These are phyloP conservation scores for Botryosphaeria dothidea DNA, from an alignment of 2,329 filamentous ascomycete genomes.

Conservation along the genomic window DNA sequence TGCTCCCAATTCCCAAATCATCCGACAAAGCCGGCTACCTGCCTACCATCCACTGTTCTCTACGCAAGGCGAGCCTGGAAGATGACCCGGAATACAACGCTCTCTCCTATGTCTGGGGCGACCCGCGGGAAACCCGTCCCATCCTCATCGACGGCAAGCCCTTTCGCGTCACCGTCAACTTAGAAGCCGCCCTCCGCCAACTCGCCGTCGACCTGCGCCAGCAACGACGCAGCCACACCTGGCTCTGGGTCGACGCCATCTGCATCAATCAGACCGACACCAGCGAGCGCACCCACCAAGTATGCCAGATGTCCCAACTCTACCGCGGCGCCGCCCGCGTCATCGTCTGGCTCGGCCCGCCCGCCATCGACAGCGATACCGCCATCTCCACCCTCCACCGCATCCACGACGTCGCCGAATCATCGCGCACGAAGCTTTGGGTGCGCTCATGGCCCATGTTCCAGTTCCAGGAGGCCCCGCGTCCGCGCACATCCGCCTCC, in stretches of 20 bases:
- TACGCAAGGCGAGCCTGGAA: slow-evolving; percentile 17
- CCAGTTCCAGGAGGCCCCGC: neutral
- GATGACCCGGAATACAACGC: slow-evolving; percentile 18
- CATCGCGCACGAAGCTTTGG: neutral
- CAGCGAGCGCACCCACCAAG: slow-evolving; percentile 20
- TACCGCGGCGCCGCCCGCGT: slow-evolving; percentile 17
- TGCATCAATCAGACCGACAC: slow-evolving; percentile 22
- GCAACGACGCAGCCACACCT: neutral
- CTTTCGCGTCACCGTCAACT: slow-evolving; percentile 20
- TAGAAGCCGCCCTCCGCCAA: slow-evolving; percentile 18
- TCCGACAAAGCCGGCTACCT: slow-evolving; percentile 12
- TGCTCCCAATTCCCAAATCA: slow-evolving; percentile 8
- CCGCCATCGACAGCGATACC: slow-evolving; percentile 20
- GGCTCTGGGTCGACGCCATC: slow-evolving; percentile 23
- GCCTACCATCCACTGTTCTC: slow-evolving; percentile 17
- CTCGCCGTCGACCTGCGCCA: slow-evolving; percentile 15
- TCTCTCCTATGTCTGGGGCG: slow-evolving; percentile 24
- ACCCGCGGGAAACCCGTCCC: slow-evolving; percentile 10
- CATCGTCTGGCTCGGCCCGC: slow-evolving; percentile 23
- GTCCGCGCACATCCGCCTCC: neutral
- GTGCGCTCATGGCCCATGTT: neutral
- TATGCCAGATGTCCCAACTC: slow-evolving; percentile 20
- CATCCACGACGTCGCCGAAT: neutral
- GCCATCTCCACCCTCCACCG: slow-evolving; percentile 20
- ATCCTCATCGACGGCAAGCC: slow-evolving; percentile 18